These are phyloP conservation scores for Ascochyta lentis DNA, from an alignment of 2,329 filamentous ascomycete species.

Conservation along the genomic window DNA sequence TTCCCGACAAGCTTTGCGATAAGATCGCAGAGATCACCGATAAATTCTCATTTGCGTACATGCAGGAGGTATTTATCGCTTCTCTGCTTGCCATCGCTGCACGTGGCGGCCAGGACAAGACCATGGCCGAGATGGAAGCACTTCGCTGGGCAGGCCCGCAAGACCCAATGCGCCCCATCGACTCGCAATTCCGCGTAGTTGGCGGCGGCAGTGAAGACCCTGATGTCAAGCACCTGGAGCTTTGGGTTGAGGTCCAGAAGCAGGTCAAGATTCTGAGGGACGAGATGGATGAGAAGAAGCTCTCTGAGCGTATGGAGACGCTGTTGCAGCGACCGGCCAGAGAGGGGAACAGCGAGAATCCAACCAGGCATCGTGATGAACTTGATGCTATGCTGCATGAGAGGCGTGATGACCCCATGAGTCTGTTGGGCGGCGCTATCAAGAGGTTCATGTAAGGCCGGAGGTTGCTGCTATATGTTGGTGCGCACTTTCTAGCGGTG, in stretches of 20 bases:
- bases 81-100: slow-evolving; percentile 48
- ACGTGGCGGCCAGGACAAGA: slow-evolving; percentile 25
- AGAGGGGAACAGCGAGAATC: neutral
- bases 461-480: neutral
- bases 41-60: slow-evolving; percentile 55
- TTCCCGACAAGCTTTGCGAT: slow-evolving; percentile 50
- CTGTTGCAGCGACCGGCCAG: neutral
- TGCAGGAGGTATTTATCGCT: slow-evolving; percentile 54
- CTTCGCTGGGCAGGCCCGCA: slow-evolving; percentile 37
- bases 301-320: slow-evolving; percentile 14
- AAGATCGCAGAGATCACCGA: slow-evolving; percentile 53
- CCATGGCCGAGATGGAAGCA: slow-evolving; percentile 16
- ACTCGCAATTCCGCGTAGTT: slow-evolving; percentile 1
- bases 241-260: slow-evolving; percentile 53
- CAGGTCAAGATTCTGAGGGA: slow-evolving; percentile 52
- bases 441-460: slow-evolving; percentile 13
- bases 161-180: slow-evolving; percentile 28
- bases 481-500: neutral
- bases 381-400: slow-evolving; percentile 33
- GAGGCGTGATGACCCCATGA: neutral
- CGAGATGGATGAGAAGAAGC: slow-evolving; percentile 44
- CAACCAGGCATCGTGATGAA: slow-evolving; percentile 27
- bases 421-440: neutral
- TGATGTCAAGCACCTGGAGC: slow-evolving; percentile 46
- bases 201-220: slow-evolving; percentile 15